Conservation (phyloP, 441 rosid genomes). For the Brassica hybrid region DNA sequence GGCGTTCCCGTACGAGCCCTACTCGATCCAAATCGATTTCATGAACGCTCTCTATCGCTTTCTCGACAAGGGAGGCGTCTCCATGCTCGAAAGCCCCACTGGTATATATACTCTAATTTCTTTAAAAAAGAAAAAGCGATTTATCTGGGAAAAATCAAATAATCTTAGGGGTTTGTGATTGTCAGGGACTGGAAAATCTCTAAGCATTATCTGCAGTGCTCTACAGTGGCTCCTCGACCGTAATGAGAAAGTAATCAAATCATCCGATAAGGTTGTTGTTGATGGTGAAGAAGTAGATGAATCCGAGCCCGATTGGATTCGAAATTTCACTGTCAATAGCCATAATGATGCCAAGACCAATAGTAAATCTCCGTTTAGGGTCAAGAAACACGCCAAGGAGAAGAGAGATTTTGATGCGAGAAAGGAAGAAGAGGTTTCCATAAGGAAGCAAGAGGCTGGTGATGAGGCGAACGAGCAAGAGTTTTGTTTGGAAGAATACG, state of each 20-base stretch:
- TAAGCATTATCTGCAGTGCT: slow-evolving; percentile 84
- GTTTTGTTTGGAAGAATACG: slow-evolving; percentile 82
- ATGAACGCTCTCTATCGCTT: slow-evolving; percentile 83
- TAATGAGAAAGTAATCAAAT: slow-evolving; percentile 46
- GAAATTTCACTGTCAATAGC: slow-evolving; percentile 53
- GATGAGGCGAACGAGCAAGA: slow-evolving; percentile 56
- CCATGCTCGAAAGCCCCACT: slow-evolving; percentile 97
- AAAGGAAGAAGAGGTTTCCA: slow-evolving; percentile 33
- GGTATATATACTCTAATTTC: slow-evolving; percentile 48
- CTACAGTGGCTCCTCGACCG: slow-evolving; percentile 85
- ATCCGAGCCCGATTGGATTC: slow-evolving; percentile 81
- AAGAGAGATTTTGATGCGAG: no score
- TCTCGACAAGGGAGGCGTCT: slow-evolving; percentile 81
- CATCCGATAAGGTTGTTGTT: slow-evolving; percentile 22
- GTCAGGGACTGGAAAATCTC: slow-evolving; percentile 96
- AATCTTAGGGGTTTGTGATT: not conserved
- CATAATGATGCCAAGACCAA: slow-evolving; percentile 24
- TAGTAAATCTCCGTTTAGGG: slow-evolving; percentile 29
- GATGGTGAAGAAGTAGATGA: not conserved
- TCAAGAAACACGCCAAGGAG: slow-evolving; percentile 32
- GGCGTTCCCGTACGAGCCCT: slow-evolving; percentile 80
- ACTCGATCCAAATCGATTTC: slow-evolving; percentile 82
- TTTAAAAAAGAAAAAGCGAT: not conserved
- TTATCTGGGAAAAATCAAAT: no score
- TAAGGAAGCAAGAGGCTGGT: slow-evolving; percentile 33